Percentiles rank a stretch among this genome's conserved stretches.
Conservation (phyloP, 2,329 filamentous ascomycete species). For the Colletotrichum melonis region DNA sequence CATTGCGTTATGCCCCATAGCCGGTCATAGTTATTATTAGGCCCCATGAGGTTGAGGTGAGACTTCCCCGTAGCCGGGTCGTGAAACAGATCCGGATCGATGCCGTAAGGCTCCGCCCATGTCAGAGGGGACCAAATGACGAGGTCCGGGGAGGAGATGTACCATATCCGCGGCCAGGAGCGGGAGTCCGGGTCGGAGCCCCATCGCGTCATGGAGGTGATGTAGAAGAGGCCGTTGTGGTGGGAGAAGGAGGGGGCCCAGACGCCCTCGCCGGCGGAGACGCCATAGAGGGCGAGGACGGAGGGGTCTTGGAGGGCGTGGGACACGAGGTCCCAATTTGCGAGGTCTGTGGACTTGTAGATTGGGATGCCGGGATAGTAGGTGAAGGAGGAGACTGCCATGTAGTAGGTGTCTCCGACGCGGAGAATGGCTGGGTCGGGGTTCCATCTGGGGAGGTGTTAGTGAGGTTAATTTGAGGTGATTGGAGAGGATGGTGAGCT, state of each 20-base stretch:
- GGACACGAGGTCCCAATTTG: constrained; percentile 19
- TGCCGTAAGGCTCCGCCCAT: constrained; percentile 31
- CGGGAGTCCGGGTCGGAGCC: constrained; percentile 50
- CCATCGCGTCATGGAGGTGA: constrained; percentile 45
- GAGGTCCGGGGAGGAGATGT: constrained; percentile 38
- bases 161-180: constrained; percentile 47
- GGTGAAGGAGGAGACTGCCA: constrained; percentile 47
- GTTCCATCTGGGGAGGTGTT: constrained; percentile 20
- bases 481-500: background rate
- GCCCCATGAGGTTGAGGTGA: constrained; percentile 39
- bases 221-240: constrained; percentile 43
- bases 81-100: constrained; percentile 34
- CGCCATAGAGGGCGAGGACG: constrained; percentile 18
- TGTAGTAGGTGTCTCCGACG: constrained; percentile 17
- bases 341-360: constrained; percentile 46
- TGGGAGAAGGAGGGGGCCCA: constrained; percentile 39
- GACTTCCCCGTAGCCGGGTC: constrained; percentile 33
- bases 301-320: constrained; percentile 19
- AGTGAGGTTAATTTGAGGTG: background rate
- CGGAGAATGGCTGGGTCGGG: constrained; percentile 27
- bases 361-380: constrained; percentile 65
- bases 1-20: constrained; percentile 41
- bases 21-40: constrained; percentile 39
- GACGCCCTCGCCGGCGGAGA: constrained; percentile 22
- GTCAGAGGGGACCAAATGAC: constrained; percentile 36